Evolutionary conservation across 352 stramenopile species (phyloP), one percentile per base, ranked within the genome.

Genomic region (Globisporangium echinulatum): DNA sequence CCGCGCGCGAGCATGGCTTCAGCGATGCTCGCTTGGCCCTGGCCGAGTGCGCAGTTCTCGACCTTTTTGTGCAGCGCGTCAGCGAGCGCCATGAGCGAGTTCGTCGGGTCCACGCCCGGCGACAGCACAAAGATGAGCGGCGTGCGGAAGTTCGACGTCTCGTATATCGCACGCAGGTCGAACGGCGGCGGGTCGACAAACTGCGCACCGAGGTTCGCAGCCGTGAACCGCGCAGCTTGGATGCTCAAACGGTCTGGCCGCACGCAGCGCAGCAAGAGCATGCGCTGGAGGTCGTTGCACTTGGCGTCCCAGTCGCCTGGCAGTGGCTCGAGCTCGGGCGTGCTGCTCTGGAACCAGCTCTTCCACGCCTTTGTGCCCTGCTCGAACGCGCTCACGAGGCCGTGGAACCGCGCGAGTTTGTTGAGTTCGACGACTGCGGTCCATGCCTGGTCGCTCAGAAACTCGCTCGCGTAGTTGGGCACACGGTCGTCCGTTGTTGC

Each of bases 51-150:
- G 53, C 91, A 97, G 59, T 96, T 96, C 33, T 97, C 87, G 0
- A 98, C 81, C 38, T 82, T 90, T 19, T 88, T 88, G 55, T 88
- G 75, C 13, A 97, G 61, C 9, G 73, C 71, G 7, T 94, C 84
- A 0, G 87, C 87, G n/a, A 97, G 63, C 10, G 85, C 77, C 51
- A 96, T 93, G 5, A 98, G 72, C 50, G 93, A 89, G 55, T 94
- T 96, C 0, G 90, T 98, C 5, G 94, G 96, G 58, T 98, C 96
- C 5, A 98, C 91, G 19, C 96, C 96, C 8, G 96, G 94, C 4
- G 89, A 98, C 3, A 98, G 69, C 38, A 98, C 89, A 57, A 98
- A 98, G 59, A 98, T 96, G 17, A 98, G 71, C 14, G 96, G 96
- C 49, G 88, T 98, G 61, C 75, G 89, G 64, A 85, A 85, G 40